Evolutionary conservation across 179 eudicot genomes (phyloP).

Genomic region (Corrigiola litoralis): DNA sequence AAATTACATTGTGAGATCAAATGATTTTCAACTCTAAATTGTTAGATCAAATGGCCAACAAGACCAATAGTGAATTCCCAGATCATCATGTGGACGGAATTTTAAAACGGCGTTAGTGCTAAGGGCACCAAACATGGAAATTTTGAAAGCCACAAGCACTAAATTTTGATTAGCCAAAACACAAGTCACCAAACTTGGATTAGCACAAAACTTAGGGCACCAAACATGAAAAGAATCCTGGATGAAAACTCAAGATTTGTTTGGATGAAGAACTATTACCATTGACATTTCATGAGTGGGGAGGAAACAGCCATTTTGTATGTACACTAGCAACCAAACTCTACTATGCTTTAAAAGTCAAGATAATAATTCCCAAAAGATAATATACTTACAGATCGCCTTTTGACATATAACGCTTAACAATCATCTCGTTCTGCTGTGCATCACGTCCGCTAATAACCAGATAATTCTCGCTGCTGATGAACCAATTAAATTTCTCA

Average conservation of each 20-base stretch:
- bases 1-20: too few relatives aligned
- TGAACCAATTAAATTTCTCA: conserved; percentile 97
- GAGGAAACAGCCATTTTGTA: neutral
- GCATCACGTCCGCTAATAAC: conserved; percentile 98
- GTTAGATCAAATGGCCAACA: too few relatives aligned
- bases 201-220: too few relatives aligned
- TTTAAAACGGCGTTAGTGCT: too few relatives aligned
- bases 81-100: too few relatives aligned
- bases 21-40: too few relatives aligned
- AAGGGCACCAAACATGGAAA: too few relatives aligned
- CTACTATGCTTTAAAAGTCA: too few relatives aligned
- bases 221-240: too few relatives aligned
- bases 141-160: too few relatives aligned
- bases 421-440: conserved; percentile 99
- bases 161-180: neutral
- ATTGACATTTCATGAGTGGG: neutral
- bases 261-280: neutral
- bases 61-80: too few relatives aligned
- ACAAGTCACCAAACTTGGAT: neutral
- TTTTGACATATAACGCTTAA: conserved; percentile 95
- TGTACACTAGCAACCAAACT: neutral
- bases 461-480: conserved; percentile 95
- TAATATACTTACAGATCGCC: conserved; percentile 85
- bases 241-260: neutral
- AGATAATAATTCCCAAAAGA: conserved; percentile 38